A percentile compares a stretch with the other conserved stretches of the same genome.
These are phyloP conservation scores for Alloteropsis angusta DNA, from an alignment of 202 grass and related monocot genomes.

Conservation along the genomic window DNA sequence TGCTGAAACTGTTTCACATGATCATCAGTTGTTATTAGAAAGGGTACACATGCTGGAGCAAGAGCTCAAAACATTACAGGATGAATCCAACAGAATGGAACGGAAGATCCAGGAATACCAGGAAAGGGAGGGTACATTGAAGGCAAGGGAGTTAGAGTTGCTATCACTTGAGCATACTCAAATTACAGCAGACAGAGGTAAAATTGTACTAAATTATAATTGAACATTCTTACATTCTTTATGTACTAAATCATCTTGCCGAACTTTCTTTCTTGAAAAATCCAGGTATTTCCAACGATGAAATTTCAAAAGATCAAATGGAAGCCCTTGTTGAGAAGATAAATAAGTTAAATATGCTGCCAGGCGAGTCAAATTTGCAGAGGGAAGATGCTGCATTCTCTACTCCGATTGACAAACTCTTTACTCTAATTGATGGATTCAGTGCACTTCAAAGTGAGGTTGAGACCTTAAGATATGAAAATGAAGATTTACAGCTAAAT, in stretches of 20 bases:
- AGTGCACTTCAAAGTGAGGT: conserved; percentile 40
- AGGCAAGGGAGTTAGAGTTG: conserved; percentile 60
- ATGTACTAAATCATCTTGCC: conserved; percentile 14
- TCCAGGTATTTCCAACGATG: conserved; percentile 34
- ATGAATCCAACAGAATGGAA: conserved; percentile 56
- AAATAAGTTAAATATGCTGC: conserved; percentile 47
- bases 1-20: conserved; percentile 56
- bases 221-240: background rate
- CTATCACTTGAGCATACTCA: conserved; percentile 36
- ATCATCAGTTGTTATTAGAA: conserved; percentile 43
- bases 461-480: conserved; percentile 57
- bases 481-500: conserved; percentile 74
- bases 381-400: conserved; percentile 35
- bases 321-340: conserved; percentile 69
- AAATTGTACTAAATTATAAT: background rate
- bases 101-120: conserved; percentile 46
- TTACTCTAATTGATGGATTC: conserved; percentile 64
- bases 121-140: conserved; percentile 43
- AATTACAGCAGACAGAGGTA: conserved; percentile 51
- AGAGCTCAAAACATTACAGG: conserved; percentile 51
- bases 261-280: background rate
- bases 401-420: conserved; percentile 58
- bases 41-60: conserved; percentile 60
- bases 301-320: conserved; percentile 61
- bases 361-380: conserved; percentile 22